Conservation (phyloP, 2,329 filamentous ascomycete genomes). For the Mollisiaceae sp. region DNA sequence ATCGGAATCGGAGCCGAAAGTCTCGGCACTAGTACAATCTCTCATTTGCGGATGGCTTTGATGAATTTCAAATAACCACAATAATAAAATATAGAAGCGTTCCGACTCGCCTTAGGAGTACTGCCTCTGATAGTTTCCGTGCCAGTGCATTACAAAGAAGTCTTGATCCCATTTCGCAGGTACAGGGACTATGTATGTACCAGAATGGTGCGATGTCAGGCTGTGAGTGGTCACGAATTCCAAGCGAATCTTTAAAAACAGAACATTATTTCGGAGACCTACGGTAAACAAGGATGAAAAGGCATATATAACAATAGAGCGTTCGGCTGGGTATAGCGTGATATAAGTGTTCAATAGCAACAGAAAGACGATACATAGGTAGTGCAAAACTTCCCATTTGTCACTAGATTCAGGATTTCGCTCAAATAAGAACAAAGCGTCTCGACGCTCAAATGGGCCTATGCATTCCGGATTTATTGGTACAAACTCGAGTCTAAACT, state of each 20-base stretch:
- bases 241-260: too few species aligned
- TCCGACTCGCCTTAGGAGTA: conserved; percentile 3
- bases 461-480: conserved; percentile 37
- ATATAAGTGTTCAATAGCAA: too few species aligned
- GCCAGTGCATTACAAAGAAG: conserved; percentile 2
- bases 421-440: background rate
- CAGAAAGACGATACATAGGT: too few species aligned
- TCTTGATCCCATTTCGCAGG: background rate
- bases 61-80: background rate
- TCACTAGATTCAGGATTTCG: too few species aligned
- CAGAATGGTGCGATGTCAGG: background rate
- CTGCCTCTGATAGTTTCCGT: conserved; percentile 5
- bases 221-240: too few species aligned
- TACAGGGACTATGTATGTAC: conserved; percentile 5
- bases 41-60: background rate
- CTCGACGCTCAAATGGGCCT: conserved; percentile 7
- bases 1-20: background rate
- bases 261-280: too few species aligned
- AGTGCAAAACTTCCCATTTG: too few species aligned
- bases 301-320: too few species aligned
- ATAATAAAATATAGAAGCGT: background rate
- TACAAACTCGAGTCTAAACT: conserved; percentile 35
- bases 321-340: too few species aligned
- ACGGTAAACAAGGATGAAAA: too few species aligned
- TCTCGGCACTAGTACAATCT: background rate